These are phyloP conservation scores for Xylariaceae sp. DNA, from an alignment of 2,329 filamentous ascomycete genomes.

Conservation along the genomic window DNA sequence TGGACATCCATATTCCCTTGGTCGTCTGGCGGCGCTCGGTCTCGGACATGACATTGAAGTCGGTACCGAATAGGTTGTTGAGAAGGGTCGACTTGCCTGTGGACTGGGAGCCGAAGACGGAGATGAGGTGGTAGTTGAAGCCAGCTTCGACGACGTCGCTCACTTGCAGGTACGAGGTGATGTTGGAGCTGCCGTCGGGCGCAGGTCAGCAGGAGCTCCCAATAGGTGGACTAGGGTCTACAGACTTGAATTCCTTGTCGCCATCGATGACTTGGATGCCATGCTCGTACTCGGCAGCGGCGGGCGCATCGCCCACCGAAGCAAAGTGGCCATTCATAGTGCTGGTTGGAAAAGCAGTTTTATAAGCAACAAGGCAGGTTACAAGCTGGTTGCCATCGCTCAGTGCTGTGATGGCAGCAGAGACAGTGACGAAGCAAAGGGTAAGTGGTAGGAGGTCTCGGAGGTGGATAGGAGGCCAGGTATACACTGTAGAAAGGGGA, in stretches of 20 bases:
- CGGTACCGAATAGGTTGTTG: conserved; percentile 90
- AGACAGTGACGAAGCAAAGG: too few relatives aligned
- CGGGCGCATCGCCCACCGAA: conserved; percentile 58
- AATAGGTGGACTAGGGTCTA: conserved; percentile 9
- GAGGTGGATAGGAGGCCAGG: neutral
- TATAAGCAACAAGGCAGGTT: neutral
- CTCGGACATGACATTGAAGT: conserved; percentile 98
- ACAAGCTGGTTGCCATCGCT: neutral
- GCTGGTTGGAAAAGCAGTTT: neutral
- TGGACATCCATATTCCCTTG: conserved; percentile 99
- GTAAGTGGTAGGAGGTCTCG: neutral
- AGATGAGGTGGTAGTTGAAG: conserved; percentile 99
- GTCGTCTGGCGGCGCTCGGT: conserved; percentile 90
- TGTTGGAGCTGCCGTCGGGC: conserved; percentile 49
- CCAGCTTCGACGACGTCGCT: conserved; percentile 79
- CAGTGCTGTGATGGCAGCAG: neutral
- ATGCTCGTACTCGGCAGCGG: conserved; percentile 69
- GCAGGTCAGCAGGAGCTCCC: conserved; percentile 9
- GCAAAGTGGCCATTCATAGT: conserved; percentile 76
- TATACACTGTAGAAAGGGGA: too few relatives aligned
- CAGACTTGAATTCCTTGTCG: conserved; percentile 94
- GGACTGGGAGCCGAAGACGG: conserved; percentile 96
- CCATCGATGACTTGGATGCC: conserved; percentile 96
- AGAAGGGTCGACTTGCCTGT: conserved; percentile 96
- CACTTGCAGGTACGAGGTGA: conserved; percentile 73